Evolutionary conservation across 1,139 yeast species (phyloP), one percentile per base, ranked within the genome.

Genomic region (Yamadazyma taylorii): DNA sequence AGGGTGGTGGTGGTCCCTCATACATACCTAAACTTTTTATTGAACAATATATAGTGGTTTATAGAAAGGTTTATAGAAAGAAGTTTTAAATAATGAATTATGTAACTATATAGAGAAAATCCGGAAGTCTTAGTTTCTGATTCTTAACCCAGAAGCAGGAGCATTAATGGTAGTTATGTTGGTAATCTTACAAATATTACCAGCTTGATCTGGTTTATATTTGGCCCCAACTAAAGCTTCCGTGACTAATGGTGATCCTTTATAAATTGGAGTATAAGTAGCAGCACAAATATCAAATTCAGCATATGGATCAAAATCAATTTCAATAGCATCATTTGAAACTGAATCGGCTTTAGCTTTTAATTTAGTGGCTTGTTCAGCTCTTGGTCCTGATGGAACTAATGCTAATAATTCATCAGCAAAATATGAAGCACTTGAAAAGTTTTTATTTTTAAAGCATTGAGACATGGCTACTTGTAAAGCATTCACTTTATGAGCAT

Each of bases 391-490:
- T 14, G 77, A 60, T 1, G 82, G 56, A 36, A 79, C 76, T 38
- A 88, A 71, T 50, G 78, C 75, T 56, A 94, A 70, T 54, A 86
- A 82, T 62, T 88, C 90, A 24, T 77, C 73, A 1, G 98, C 98
- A 70, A 94, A 94, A 56, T 81, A 81, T 7, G 96, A 81, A 1
- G 98, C 97, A 48, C 87, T 79, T 7, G 90, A 85, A 64, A 66
- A 90, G 64, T 94, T 92, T 62, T 89, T 89, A 59, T 84, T 74
- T 56, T 85, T 86, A 73, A 86, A 88, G 25, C 94, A 80, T 66
- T 87, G 95, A 35, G 86, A 80, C 95, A 92, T 86, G 28, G 99
- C 98, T 42, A 89, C 96, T 60, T 88, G 94, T 52, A 89, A 73
- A 9, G 98, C 97, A 56, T 89, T 84, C 38, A 85, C 77, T 45